Conservation (phyloP, 2,329 filamentous ascomycete species). For the Blastomyces gilchristii region DNA sequence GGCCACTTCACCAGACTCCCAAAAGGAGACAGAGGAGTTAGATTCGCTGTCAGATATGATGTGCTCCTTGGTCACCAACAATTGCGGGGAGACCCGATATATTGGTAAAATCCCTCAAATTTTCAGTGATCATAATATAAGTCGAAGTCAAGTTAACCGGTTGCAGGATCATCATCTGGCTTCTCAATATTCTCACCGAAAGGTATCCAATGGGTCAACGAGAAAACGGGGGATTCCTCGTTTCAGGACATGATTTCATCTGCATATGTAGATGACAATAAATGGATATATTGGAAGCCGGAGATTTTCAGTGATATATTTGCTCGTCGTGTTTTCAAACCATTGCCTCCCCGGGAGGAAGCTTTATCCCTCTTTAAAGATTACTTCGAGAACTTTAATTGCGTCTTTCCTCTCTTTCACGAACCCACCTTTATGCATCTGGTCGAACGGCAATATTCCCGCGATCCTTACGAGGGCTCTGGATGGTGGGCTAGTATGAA, state of each 20-base stretch:
- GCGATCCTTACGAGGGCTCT: constrained; percentile 84
- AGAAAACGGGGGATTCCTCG: constrained; percentile 89
- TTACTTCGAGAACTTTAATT: constrained; percentile 98
- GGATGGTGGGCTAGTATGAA: constrained; percentile 99
- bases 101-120: constrained; percentile 54
- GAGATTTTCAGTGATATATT: constrained; percentile 93
- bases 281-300: constrained; percentile 97
- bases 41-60: constrained; percentile 94
- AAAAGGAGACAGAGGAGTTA: constrained; percentile 54
- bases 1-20: constrained; percentile 44
- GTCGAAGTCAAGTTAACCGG: constrained; percentile 15
- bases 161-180: constrained; percentile 84
- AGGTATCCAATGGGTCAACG: constrained; percentile 96
- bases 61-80: constrained; percentile 94
- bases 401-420: constrained; percentile 95
- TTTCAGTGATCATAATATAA: constrained; percentile 1
- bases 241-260: constrained; percentile 93
- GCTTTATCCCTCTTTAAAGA: constrained; percentile 80
- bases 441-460: constrained; percentile 85
- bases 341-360: constrained; percentile 75
- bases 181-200: constrained; percentile 99
- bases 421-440: constrained; percentile 98
- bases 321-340: constrained; percentile 69
- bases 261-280: constrained; percentile 84
- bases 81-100: constrained; percentile 87